These are phyloP conservation scores for Globisporangium solare DNA, from an alignment of 352 stramenopile genomes.

Conservation along the genomic window DNA sequence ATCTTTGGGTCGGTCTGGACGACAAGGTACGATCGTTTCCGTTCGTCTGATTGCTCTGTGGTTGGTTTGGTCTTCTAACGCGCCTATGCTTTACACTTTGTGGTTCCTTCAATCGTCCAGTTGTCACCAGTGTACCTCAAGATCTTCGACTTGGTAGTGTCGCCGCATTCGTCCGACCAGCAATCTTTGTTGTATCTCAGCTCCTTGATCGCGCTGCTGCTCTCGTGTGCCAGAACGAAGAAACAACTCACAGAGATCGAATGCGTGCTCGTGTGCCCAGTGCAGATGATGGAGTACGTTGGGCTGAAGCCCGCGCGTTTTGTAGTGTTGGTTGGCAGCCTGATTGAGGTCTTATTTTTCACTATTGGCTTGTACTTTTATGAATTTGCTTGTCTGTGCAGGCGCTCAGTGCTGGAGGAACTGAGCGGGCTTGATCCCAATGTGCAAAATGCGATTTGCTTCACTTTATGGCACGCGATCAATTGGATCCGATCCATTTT, in stretches of 20 bases:
- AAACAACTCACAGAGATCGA: constrained; percentile 31
- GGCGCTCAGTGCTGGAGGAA: constrained; percentile 38
- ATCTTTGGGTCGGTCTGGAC: constrained; percentile 34
- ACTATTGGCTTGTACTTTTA: neutral
- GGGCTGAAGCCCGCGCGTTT: neutral
- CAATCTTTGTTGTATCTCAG: constrained; percentile 45
- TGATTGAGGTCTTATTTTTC: neutral
- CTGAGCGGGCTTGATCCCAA: constrained; percentile 27
- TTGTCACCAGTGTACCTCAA: constrained; percentile 37
- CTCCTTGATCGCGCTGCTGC: constrained; percentile 29
- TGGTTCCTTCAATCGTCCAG: constrained; percentile 10
- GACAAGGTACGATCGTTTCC: constrained; percentile 16
- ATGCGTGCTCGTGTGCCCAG: constrained; percentile 45
- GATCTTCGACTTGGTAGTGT: constrained; percentile 43
- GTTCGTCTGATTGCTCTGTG: neutral
- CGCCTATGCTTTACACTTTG: constrained; percentile 3
- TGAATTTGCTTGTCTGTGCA: constrained; percentile 7
- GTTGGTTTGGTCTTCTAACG: neutral
- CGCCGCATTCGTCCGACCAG: constrained; percentile 28
- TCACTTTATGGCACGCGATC: constrained; percentile 44
- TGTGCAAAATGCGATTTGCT: constrained; percentile 39
- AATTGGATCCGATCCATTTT: constrained; percentile 64
- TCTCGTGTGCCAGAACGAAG: constrained; percentile 33
- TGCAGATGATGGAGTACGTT: constrained; percentile 59
- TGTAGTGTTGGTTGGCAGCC: neutral